phyloP scores from a whole-genome alignment of 345 rosid genomes.

The Psidium guajava region DNA sequence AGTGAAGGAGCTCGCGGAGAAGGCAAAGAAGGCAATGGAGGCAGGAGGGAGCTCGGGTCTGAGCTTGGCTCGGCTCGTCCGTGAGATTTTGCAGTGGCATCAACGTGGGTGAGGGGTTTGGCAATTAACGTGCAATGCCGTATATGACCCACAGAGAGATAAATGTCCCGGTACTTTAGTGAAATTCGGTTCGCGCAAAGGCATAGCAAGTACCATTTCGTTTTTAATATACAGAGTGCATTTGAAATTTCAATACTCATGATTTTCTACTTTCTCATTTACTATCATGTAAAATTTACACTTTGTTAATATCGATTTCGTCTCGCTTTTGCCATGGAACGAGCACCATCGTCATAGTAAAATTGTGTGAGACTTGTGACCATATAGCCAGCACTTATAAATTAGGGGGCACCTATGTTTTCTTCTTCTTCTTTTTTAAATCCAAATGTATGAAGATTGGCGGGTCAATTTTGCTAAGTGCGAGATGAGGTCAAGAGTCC shows the following conservation, averaged over 20 bases:
- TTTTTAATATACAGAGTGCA: too few relatives aligned
- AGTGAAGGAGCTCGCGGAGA: conserved; percentile 3
- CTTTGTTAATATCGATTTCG: not conserved
- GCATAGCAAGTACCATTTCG: too few relatives aligned
- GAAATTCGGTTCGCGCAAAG: not conserved
- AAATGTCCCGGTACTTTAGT: not conserved
- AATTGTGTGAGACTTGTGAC: not conserved
- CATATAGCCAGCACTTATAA: not conserved
- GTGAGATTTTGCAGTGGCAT: not conserved
- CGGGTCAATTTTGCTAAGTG: not conserved
- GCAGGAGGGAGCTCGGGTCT: conserved; percentile 15
- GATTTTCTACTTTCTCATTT: too few relatives aligned
- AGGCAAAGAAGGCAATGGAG: conserved; percentile 14
- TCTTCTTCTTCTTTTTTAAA: too few relatives aligned
- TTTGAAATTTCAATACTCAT: too few relatives aligned
- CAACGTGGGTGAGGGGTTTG: not conserved
- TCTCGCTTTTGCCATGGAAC: not conserved
- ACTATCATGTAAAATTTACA: not conserved
- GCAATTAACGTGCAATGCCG: not conserved
- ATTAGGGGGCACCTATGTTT: not conserved
- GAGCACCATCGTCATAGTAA: not conserved
- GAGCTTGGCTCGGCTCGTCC: conserved; percentile 2
- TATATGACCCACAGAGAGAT: not conserved
- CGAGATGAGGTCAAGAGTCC: not conserved
- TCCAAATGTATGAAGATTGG: not conserved